A percentile compares a stretch with the other conserved stretches of the same genome.
Evolutionary conservation across 1,284 basidiomycete genomes (phyloP).

Genomic region (Rhodotorula sp.): DNA sequence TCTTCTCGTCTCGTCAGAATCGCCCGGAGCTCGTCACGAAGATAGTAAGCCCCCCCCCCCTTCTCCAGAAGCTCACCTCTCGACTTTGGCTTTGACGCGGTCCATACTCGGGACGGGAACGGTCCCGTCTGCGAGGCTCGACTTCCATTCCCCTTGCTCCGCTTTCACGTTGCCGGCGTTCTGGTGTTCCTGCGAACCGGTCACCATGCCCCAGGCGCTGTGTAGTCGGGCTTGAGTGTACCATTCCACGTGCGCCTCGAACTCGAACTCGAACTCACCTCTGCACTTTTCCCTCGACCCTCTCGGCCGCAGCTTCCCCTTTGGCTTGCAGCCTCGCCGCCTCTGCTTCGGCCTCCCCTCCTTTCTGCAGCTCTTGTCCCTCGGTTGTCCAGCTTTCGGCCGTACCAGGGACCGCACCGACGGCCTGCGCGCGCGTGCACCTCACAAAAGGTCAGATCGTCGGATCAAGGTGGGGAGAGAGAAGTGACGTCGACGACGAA

Average conservation of each 20-base stretch:
- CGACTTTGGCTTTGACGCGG: slow-evolving; percentile 32
- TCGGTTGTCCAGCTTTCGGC: slow-evolving; percentile 41
- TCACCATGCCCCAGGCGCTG: slow-evolving; percentile 48
- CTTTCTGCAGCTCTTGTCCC: slow-evolving; percentile 43
- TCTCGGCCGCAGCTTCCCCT: slow-evolving; percentile 46
- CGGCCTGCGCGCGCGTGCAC: too few relatives aligned
- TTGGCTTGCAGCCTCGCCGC: slow-evolving; percentile 47
- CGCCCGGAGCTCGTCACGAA: too few relatives aligned
- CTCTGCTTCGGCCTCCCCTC: slow-evolving; percentile 46
- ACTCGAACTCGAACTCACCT: slow-evolving; percentile 42
- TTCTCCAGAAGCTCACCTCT: slow-evolving; percentile 29
- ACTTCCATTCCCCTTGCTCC: slow-evolving; percentile 49
- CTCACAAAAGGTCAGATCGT: too few relatives aligned
- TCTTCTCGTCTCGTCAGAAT: too few relatives aligned
- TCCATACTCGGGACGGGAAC: slow-evolving; percentile 24
- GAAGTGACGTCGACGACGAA: neutral
- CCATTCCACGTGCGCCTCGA: neutral
- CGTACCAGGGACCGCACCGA: slow-evolving; percentile 17
- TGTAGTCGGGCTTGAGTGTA: neutral
- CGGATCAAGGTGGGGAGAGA: too few relatives aligned
- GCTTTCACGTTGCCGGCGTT: slow-evolving; percentile 49
- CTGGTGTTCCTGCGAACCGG: slow-evolving; percentile 48
- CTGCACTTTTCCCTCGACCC: slow-evolving; percentile 47
- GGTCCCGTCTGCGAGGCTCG: slow-evolving; percentile 36
- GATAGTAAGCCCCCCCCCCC: too few relatives aligned